Percentiles rank a stretch among this genome's conserved stretches.
Evolutionary conservation across 805 yeast species (phyloP).

Genomic region (Hanseniaspora taiwanica): DNA sequence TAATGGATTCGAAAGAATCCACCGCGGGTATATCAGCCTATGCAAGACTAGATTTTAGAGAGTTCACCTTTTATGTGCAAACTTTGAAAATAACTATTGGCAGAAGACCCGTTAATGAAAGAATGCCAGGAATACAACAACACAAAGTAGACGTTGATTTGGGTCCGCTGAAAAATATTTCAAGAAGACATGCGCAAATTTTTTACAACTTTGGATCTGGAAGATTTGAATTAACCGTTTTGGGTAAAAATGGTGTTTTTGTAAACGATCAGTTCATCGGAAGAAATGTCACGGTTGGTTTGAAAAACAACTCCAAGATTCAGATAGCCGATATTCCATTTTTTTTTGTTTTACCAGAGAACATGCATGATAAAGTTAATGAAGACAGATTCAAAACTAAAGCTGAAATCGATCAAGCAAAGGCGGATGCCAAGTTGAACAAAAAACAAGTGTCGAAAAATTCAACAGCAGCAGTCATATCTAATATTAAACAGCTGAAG

Average conservation of each 20-base stretch:
- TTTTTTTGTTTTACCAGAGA: constrained; percentile 70
- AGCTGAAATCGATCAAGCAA: constrained; percentile 7
- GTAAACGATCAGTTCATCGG: constrained; percentile 85
- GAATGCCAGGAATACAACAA: constrained; percentile 5
- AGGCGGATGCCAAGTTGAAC: constrained; percentile 6
- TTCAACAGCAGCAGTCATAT: constrained; percentile 2
- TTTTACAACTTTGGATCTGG: constrained; percentile 95
- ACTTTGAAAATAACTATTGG: constrained; percentile 90
- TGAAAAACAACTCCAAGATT: constrained; percentile 66
- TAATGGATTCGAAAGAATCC: neutral
- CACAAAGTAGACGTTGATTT: constrained; percentile 77
- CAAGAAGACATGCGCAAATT: constrained; percentile 88
- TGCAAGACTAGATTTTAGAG: constrained; percentile 79
- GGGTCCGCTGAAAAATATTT: constrained; percentile 84
- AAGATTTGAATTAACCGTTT: constrained; percentile 77
- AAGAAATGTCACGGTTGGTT: constrained; percentile 81
- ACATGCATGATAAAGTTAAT: constrained; percentile 28
- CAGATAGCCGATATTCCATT: constrained; percentile 92
- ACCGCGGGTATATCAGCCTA: constrained; percentile 31
- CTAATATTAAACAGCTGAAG: constrained; percentile 5
- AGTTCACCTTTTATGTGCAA: constrained; percentile 90
- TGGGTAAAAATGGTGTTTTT: constrained; percentile 95
- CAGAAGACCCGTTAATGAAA: constrained; percentile 31
- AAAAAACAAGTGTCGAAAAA: constrained; percentile 5
- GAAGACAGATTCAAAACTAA: constrained; percentile 7